Evolutionary conservation across 2,329 filamentous ascomycete genomes (phyloP).

Genomic region (Ustulina deusta): DNA sequence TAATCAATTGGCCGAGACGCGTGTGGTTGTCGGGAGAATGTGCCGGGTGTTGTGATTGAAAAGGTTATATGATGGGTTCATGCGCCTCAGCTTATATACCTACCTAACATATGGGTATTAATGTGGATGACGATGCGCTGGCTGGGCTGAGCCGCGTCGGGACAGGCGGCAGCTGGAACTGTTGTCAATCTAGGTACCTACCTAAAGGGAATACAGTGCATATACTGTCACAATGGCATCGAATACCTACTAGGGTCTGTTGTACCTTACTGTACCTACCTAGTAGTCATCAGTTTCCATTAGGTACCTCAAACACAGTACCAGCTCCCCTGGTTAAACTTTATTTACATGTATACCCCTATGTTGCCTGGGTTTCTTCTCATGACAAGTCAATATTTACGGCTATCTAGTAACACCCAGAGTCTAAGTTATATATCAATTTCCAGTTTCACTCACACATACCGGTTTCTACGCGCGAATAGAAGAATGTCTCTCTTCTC

Average conservation of each 20-base stretch:
- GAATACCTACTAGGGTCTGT: no score
- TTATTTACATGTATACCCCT: no score
- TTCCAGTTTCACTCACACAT: no score
- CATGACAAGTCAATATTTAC: no score
- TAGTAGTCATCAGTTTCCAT: no score
- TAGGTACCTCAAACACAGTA: no score
- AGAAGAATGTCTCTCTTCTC: not conserved
- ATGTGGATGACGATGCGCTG: constrained; percentile 14
- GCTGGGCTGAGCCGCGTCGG: constrained; percentile 19
- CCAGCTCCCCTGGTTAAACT: no score
- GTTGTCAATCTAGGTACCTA: not conserved
- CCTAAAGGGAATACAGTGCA: not conserved
- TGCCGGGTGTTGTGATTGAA: not conserved
- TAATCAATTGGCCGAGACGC: not conserved
- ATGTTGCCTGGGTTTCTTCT: no score
- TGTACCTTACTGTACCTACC: no score
- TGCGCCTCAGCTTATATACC: not conserved
- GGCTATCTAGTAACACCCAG: no score
- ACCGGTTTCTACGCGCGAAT: not conserved
- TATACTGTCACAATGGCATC: not conserved
- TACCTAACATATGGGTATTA: not conserved
- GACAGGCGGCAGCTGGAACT: constrained; percentile 6
- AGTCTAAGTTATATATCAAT: not conserved
- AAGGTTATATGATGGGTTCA: constrained; percentile 3
- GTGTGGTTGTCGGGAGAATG: not conserved